Evolutionary conservation across 1,139 yeast genomes (phyloP).

Genomic region (Nakaseomyces nivariensis): DNA sequence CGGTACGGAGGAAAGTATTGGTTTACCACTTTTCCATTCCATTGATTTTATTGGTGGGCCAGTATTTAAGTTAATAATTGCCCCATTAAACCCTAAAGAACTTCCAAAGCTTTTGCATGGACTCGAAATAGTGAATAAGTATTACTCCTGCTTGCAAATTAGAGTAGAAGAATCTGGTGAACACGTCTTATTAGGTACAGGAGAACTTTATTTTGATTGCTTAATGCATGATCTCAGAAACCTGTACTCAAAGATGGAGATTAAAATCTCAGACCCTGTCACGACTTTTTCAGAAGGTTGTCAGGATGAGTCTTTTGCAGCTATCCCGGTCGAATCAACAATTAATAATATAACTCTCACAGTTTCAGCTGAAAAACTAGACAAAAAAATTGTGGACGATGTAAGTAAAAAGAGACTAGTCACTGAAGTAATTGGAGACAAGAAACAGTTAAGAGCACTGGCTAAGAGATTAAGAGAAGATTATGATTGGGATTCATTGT

Average conservation of each 20-base stretch:
- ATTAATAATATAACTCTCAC: conserved; percentile 52
- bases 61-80: conserved; percentile 72
- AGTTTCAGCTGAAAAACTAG: conserved; percentile 70
- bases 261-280: conserved; percentile 79
- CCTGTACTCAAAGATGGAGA: conserved; percentile 50
- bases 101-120: conserved; percentile 64
- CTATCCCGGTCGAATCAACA: conserved; percentile 49
- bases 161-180: conserved; percentile 88
- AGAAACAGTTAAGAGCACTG: conserved; percentile 29
- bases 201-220: conserved; percentile 84
- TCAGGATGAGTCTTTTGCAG: conserved; percentile 53
- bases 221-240: conserved; percentile 65
- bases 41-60: conserved; percentile 43
- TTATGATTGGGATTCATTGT: conserved; percentile 75
- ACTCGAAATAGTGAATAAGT: conserved; percentile 48
- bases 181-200: conserved; percentile 68
- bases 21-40: conserved; percentile 32
- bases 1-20: conserved; percentile 6
- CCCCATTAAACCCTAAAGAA: conserved; percentile 72
- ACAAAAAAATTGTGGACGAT: conserved; percentile 44
- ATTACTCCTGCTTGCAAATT: conserved; percentile 56
- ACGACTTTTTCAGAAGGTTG: conserved; percentile 76
- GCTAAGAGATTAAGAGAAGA: conserved; percentile 47
- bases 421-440: conserved; percentile 29
- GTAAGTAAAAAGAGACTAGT: conserved; percentile 44